phyloP scores from a whole-genome alignment of 371 early-diverging fungal species.

The Saksenaea oblongispora region DNA sequence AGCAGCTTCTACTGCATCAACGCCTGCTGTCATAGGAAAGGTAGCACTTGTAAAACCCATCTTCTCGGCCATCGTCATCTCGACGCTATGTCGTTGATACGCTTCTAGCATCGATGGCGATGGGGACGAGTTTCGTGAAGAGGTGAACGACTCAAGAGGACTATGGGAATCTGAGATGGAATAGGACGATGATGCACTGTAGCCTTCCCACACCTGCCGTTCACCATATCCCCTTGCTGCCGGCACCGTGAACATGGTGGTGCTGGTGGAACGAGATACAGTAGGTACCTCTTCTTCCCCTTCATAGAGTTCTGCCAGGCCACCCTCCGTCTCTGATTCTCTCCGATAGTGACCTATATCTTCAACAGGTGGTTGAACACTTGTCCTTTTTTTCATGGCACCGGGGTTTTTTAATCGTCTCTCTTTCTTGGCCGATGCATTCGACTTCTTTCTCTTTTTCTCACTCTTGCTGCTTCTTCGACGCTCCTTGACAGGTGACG shows the following conservation, averaged over 20 bases:
- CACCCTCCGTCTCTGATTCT: slow-evolving; percentile 9
- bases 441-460: background rate
- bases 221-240: background rate
- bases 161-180: background rate
- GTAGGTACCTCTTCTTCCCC: background rate
- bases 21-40: slow-evolving; percentile 21
- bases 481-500: slow-evolving; percentile 3
- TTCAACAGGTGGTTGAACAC: background rate
- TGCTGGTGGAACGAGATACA: background rate
- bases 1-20: slow-evolving; percentile 48
- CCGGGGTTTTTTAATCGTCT: background rate
- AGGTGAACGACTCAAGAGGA: background rate
- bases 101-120: slow-evolving; percentile 3
- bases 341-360: background rate
- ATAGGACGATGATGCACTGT: background rate
- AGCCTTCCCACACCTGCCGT: background rate
- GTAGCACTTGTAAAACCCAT: slow-evolving; percentile 9
- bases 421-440: background rate
- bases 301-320: background rate
- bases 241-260: background rate
- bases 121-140: slow-evolving; percentile 6
- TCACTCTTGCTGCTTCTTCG: background rate
- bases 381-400: background rate
- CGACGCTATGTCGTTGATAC: slow-evolving; percentile 8
- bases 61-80: slow-evolving; percentile 14